Evolutionary conservation across 768 basidiomycete species (phyloP), one percentile per base, ranked within the genome.

Genomic region (Sistotremastrum suecicum): DNA sequence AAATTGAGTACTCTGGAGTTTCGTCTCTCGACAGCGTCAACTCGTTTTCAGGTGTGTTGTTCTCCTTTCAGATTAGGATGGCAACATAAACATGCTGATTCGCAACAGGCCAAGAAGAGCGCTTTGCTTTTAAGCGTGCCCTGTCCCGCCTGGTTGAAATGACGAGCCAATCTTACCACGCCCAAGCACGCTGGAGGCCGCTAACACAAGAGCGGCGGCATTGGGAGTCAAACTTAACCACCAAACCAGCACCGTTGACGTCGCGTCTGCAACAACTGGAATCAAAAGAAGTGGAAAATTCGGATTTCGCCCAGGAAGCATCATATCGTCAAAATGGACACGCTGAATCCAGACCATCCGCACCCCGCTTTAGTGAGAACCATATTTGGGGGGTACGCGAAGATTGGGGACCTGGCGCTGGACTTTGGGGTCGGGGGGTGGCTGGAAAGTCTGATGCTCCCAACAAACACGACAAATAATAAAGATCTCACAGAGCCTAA

Each of bases 81-180:
- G 38, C 4, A 11, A 40, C 7, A 31, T 35, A 33, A 12, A 20
- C 20, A 7, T 12, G 9, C 31, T 7, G 30, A 7, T n/a, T 7
- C 32, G 41, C 34, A 43, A 58, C 61, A 58, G 76, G 71, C 10
- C 65, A 77, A 55, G 78, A 78, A 52, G 76, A 80, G 57, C 68
- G 71, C 34, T 78, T 78, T 53, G 74, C 74, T 1, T 78, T 71
- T 65, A 74, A 74, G 60, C 69, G 76, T 37, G 78, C 76, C 1
- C 66, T 78, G 12, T 78, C 75, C 9, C 64, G 75, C 29, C 59
- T 78, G 12, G 59, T 69, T 47, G 75, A 80, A 58, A 77, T 77
- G 72, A 72, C 71, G 11, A 67, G 66, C 49, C 55, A 58, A 39
- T 49, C 43, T 12, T 69, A 71, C 53, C 52, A 54, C 34, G 48